Evolutionary conservation across 192 early-diverging fungal species (phyloP).

Genomic region (Rhizoclosmatium sp.): DNA sequence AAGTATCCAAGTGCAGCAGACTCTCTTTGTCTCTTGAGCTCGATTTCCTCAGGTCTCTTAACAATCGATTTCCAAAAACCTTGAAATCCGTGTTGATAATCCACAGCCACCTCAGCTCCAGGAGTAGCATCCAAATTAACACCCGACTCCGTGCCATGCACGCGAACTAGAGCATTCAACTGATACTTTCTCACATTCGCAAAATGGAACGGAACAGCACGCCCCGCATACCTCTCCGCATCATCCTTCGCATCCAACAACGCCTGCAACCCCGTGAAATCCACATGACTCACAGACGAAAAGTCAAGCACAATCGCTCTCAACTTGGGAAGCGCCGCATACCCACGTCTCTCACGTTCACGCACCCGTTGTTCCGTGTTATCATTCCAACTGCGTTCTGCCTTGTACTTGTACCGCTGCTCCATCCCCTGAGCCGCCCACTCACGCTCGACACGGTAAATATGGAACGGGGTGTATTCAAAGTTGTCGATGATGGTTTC

Average conservation of each 20-base stretch:
- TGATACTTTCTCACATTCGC: slow-evolving; percentile 49
- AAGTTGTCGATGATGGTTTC: slow-evolving; percentile 34
- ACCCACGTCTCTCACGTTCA: neutral
- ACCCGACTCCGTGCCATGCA: no score
- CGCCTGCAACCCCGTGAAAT: slow-evolving; percentile 80
- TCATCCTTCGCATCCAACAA: slow-evolving; percentile 72
- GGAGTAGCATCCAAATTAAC: no score
- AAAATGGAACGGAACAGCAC: slow-evolving; percentile 61
- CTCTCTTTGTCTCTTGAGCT: neutral
- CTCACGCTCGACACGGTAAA: slow-evolving; percentile 3
- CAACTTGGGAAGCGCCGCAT: slow-evolving; percentile 49
- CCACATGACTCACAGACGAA: slow-evolving; percentile 76
- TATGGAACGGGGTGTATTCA: slow-evolving; percentile 18
- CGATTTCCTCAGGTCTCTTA: neutral
- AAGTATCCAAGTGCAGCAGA: slow-evolving; percentile 32
- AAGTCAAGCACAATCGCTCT: slow-evolving; percentile 84
- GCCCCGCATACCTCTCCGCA: slow-evolving; percentile 59
- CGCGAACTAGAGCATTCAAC: slow-evolving; percentile 27
- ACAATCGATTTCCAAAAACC: slow-evolving; percentile 18
- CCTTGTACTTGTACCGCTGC: slow-evolving; percentile 6
- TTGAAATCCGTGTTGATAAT: neutral
- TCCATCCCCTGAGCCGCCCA: slow-evolving; percentile 40
- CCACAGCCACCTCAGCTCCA: no score
- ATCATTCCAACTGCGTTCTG: slow-evolving; percentile 45
- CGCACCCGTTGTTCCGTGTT: slow-evolving; percentile 43